These are phyloP conservation scores for Heterobasidion occidentale DNA, from an alignment of 1,284 basidiomycete species.

Conservation along the genomic window DNA sequence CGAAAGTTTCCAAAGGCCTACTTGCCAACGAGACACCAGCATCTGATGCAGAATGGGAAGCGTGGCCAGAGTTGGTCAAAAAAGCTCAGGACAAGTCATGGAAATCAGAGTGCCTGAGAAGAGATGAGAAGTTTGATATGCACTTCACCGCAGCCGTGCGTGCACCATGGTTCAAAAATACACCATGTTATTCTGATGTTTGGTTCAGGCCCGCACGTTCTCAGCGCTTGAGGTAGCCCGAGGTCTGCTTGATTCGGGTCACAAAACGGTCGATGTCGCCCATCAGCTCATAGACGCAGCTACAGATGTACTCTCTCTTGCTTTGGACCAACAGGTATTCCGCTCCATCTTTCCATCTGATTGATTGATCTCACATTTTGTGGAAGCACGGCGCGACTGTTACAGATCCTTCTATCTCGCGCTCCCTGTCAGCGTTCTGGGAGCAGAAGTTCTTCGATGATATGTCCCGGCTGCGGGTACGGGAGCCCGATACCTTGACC, in stretches of 20 bases:
- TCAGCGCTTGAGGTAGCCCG: constrained; percentile 41
- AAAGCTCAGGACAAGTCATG: constrained; percentile 49
- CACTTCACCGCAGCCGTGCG: constrained; percentile 70
- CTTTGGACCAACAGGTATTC: constrained; percentile 70
- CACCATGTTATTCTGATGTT: constrained; percentile 9
- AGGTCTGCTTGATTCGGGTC: constrained; percentile 30
- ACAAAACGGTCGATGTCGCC: constrained; percentile 38
- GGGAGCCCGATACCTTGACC: constrained; percentile 86
- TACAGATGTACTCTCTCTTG: constrained; percentile 66
- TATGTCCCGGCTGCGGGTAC: constrained; percentile 84
- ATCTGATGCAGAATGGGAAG: constrained; percentile 38
- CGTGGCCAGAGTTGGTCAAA: constrained; percentile 47
- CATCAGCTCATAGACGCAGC: constrained; percentile 64
- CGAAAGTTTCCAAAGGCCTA: constrained; percentile 53
- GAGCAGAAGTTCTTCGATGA: constrained; percentile 89
- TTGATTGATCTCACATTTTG: constrained; percentile 6
- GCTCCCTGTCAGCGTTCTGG: constrained; percentile 84
- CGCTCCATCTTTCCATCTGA: not conserved
- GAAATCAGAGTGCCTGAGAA: constrained; percentile 62
- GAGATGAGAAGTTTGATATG: constrained; percentile 91
- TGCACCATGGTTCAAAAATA: constrained; percentile 12
- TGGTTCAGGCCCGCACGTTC: constrained; percentile 41
- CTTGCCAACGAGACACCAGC: constrained; percentile 35
- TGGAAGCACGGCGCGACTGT: constrained; percentile 71
- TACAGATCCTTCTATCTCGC: constrained; percentile 83